A percentile compares a stretch with the other conserved stretches of the same genome.
These are phyloP conservation scores for Staphylotrichum tortipilum DNA, from an alignment of 495 filamentous ascomycete genomes.

Conservation along the genomic window DNA sequence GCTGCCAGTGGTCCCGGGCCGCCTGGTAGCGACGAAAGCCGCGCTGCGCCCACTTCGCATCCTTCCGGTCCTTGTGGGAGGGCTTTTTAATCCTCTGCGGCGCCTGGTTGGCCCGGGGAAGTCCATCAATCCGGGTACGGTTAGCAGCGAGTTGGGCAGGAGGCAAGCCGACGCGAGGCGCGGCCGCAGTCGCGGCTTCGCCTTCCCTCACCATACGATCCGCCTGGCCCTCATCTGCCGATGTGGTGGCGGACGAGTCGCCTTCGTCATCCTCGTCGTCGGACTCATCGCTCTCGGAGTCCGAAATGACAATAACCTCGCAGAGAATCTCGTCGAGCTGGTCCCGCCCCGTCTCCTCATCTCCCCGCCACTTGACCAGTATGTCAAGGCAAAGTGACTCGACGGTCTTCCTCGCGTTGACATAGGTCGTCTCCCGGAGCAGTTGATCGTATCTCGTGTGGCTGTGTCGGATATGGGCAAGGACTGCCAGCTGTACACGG, in stretches of 20 bases:
- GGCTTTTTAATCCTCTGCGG: slow-evolving; percentile 17
- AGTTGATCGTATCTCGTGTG: slow-evolving; percentile 83
- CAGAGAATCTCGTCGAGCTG: slow-evolving; percentile 72
- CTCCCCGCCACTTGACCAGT: slow-evolving; percentile 79
- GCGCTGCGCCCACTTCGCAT: slow-evolving; percentile 21
- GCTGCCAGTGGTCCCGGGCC: slow-evolving; percentile 23
- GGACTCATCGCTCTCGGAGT: slow-evolving; percentile 60
- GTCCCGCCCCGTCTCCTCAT: slow-evolving; percentile 66
- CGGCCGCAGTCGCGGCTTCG: neutral
- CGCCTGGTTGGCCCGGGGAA: neutral
- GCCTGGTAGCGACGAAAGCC: slow-evolving; percentile 35
- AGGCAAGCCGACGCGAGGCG: neutral
- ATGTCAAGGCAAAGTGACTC: slow-evolving; percentile 62
- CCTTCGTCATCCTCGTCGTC: slow-evolving; percentile 27
- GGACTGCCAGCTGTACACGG: slow-evolving; percentile 72
- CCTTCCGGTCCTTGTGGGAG: slow-evolving; percentile 11
- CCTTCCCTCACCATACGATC: neutral
- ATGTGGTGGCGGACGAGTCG: slow-evolving; percentile 14
- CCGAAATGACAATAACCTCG: slow-evolving; percentile 74
- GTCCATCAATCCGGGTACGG: neutral
- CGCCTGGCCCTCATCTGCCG: slow-evolving; percentile 1
- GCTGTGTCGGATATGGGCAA: slow-evolving; percentile 76
- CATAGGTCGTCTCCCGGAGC: slow-evolving; percentile 53
- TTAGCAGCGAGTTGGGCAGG: neutral
- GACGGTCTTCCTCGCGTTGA: slow-evolving; percentile 61